Conservation (phyloP, 805 yeast genomes). For the Metschnikowia hibisci region DNA sequence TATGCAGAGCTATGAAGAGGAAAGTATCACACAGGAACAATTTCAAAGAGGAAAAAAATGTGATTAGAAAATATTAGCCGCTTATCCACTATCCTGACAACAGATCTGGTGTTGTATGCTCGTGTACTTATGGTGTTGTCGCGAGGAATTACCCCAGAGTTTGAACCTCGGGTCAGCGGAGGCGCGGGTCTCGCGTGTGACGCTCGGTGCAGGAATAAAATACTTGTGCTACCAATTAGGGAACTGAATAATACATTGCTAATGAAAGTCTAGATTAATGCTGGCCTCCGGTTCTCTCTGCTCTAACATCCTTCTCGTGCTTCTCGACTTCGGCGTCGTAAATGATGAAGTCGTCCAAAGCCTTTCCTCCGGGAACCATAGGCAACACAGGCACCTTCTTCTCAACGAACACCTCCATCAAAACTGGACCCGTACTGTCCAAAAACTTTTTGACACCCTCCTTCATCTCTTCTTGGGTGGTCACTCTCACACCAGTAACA, state of each 20-base stretch:
- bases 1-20: too few species aligned
- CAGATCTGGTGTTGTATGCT: background rate
- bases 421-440: conserved; percentile 74
- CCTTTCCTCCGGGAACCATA: conserved; percentile 97
- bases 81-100: background rate
- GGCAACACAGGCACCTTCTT: conserved; percentile 95
- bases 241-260: background rate
- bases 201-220: background rate
- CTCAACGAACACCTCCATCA: conserved; percentile 88
- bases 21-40: too few species aligned
- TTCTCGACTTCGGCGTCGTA: conserved; percentile 81
- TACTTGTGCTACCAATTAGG: background rate
- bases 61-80: too few species aligned
- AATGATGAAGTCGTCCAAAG: conserved; percentile 84
- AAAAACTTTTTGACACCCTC: conserved; percentile 59
- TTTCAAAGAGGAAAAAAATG: too few species aligned
- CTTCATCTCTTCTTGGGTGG: conserved; percentile 58
- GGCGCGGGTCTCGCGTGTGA: background rate
- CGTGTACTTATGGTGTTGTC: background rate
- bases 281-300: conserved; percentile 68
- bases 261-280: conserved; percentile 34
- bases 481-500: conserved; percentile 72
- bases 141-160: conserved; percentile 6
- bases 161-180: conserved; percentile 4
- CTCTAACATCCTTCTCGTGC: conserved; percentile 64